Evolutionary conservation across 768 basidiomycete genomes (phyloP), one percentile per base, ranked within the genome.

Genomic region (Leccinum variicolor): DNA sequence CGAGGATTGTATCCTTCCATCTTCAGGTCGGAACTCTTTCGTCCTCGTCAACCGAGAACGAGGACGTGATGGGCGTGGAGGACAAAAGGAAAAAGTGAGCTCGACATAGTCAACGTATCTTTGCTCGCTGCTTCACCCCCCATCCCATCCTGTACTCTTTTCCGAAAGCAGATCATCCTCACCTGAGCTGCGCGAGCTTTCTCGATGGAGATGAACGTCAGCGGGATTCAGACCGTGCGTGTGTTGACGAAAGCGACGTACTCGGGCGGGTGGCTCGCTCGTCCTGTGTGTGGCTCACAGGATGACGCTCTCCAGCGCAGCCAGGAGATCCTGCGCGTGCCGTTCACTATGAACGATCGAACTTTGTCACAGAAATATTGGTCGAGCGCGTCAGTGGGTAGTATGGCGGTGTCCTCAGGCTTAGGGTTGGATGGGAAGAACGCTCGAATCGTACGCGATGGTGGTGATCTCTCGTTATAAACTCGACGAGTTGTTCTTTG

Each of bases 381-480:
- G 39, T 41, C 4, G 39, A 41, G 19, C 8, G 19, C 5, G 41
- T n/a, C 26, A 26, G 26, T 41, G 19, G 9, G 19, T 19, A 4
- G 9, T 11, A 19, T 21, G 21, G 43, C 13, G 11, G 21, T 23
- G 43, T 36, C 36, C 36, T 36, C 17, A 17, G 17, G 17, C 17
- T 41, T 41, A 41, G 39, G 4, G n/a, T n/a, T 41, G n/a, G 10
- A 41, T n/a, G 39, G 17, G 39, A 41, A n/a, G 39, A 39, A 19
- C 26, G 17, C n/a, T 17, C 31, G 7, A 14, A 10, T 51, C 14
- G 21, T 29, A 8, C n/a, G 23, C 7, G 28, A 34, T 25, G 26
- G 54, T 34, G 15, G 36, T 17, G 39, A 4, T n/a, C 39, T n/a
- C 39, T 41, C 43, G 7, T 53, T 46, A 53, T 63, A 53, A 53